These are phyloP conservation scores for Perkinsus olseni DNA, from an alignment of 169 alveolate genomes.

Conservation along the genomic window DNA sequence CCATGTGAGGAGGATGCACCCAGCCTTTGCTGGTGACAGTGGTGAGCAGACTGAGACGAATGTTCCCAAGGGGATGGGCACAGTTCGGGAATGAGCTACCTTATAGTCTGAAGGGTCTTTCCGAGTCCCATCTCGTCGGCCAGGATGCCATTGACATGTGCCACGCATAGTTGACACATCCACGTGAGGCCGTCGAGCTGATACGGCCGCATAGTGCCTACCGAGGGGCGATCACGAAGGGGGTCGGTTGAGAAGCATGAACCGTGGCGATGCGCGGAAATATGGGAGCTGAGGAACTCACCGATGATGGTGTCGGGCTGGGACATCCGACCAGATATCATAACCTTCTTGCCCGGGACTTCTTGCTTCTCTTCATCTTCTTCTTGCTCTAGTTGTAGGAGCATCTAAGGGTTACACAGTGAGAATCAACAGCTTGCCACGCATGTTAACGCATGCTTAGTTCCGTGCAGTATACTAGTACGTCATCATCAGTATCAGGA, in stretches of 20 bases:
- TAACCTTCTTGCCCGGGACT: neutral
- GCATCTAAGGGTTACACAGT: neutral
- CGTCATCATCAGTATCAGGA: neutral
- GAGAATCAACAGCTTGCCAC: neutral
- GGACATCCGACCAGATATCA: neutral
- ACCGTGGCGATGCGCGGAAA: too few relatives aligned
- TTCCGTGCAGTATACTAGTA: neutral
- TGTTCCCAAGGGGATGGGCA: neutral
- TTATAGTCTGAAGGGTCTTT: constrained; percentile 81
- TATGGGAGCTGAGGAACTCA: neutral
- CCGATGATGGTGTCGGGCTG: neutral
- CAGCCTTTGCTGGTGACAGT: neutral
- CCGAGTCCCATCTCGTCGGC: constrained; percentile 99
- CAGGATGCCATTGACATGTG: constrained; percentile 55
- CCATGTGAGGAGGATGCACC: constrained; percentile 68
- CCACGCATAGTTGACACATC: constrained; percentile 14
- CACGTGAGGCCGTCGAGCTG: constrained; percentile 37
- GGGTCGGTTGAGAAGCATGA: neutral
- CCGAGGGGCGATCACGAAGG: too few relatives aligned
- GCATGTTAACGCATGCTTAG: neutral
- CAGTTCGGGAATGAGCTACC: too few relatives aligned
- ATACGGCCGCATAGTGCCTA: constrained; percentile 30
- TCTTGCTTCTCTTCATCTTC: neutral
- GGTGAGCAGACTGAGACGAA: neutral
- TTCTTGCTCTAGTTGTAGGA: neutral